Conservation (phyloP, 176 grass and related monocot genomes). For the Musa acuminata region DNA sequence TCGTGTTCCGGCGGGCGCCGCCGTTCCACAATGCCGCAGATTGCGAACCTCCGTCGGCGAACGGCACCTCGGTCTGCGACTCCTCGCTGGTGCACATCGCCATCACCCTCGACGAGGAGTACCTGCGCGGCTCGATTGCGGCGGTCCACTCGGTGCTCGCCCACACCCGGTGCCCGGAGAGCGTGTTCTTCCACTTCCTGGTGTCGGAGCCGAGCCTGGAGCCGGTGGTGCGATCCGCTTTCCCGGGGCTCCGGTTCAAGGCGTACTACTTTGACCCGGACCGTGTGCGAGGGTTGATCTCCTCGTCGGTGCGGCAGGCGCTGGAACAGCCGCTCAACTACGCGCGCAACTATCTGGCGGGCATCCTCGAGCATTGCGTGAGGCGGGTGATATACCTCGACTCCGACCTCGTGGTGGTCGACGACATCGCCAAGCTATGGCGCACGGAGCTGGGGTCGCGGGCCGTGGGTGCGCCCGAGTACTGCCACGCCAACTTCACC, state of each 20-base stretch:
- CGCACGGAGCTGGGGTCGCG: constrained; percentile 3
- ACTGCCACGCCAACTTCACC: constrained; percentile 89
- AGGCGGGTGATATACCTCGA: constrained; percentile 13
- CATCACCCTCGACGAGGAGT: constrained; percentile 14
- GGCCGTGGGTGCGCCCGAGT: constrained; percentile 42
- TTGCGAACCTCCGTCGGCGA: neutral
- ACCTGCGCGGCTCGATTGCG: constrained; percentile 11
- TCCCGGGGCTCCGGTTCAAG: constrained; percentile 10
- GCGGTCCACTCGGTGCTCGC: constrained; percentile 10
- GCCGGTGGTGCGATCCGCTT: constrained; percentile 1
- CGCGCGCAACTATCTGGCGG: constrained; percentile 5
- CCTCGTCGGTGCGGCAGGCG: constrained; percentile 6
- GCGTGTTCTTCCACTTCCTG: constrained; percentile 13
- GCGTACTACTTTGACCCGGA: constrained; percentile 3
- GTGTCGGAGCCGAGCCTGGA: constrained; percentile 1
- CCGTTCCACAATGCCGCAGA: constrained; percentile 10
- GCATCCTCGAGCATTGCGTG: constrained; percentile 13
- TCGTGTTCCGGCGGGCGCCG: neutral
- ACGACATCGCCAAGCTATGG: constrained; percentile 13
- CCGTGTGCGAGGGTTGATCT: constrained; percentile 3
- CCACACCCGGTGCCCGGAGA: constrained; percentile 3
- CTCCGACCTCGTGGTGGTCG: constrained; percentile 11
- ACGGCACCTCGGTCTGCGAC: constrained; percentile 2
- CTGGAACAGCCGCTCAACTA: constrained; percentile 17
- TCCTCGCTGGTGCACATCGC: constrained; percentile 1